These are phyloP conservation scores for Babesia divergens DNA, from an alignment of 169 alveolate species.

Conservation along the genomic window DNA sequence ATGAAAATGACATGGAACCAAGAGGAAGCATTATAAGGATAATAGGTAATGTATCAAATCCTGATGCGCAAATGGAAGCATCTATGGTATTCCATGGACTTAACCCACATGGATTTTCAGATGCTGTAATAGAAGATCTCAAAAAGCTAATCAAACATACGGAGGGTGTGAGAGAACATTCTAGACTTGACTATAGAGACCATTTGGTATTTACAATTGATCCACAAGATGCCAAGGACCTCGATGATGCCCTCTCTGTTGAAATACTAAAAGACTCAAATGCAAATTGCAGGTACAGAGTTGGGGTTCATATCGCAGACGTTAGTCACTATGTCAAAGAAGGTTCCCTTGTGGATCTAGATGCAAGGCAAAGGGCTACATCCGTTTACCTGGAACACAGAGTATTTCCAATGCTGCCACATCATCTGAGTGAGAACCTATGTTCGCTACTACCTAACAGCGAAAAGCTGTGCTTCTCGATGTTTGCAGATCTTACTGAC, in stretches of 20 bases:
- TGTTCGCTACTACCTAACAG: slow-evolving; percentile 84
- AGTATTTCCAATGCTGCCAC: slow-evolving; percentile 87
- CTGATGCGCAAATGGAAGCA: slow-evolving; percentile 48
- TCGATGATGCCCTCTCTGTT: slow-evolving; percentile 96
- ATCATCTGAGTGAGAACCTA: slow-evolving; percentile 81
- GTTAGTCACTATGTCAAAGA: slow-evolving; percentile 93
- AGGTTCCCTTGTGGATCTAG: slow-evolving; percentile 89
- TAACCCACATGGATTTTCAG: slow-evolving; percentile 46
- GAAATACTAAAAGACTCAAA: slow-evolving; percentile 66
- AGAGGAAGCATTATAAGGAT: slow-evolving; percentile 33
- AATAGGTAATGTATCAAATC: slow-evolving; percentile 26
- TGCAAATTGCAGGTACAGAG: slow-evolving; percentile 70
- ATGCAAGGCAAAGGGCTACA: slow-evolving; percentile 92
- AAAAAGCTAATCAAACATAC: slow-evolving; percentile 21
- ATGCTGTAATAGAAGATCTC: slow-evolving; percentile 20
- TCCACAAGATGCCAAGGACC: slow-evolving; percentile 97
- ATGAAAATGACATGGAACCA: slow-evolving; percentile 46
- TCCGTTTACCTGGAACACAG: slow-evolving; percentile 83
- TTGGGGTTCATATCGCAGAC: slow-evolving; percentile 99
- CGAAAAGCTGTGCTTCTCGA: slow-evolving; percentile 83
- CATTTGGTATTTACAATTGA: slow-evolving; percentile 84
- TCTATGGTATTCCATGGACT: slow-evolving; percentile 55
- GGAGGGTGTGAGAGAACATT: slow-evolving; percentile 2
- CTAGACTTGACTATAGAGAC: slow-evolving; percentile 43
- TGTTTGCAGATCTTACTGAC: slow-evolving; percentile 76